These are phyloP conservation scores for Lasiosphaeria ovina DNA, from an alignment of 495 filamentous ascomycete genomes.

Conservation along the genomic window DNA sequence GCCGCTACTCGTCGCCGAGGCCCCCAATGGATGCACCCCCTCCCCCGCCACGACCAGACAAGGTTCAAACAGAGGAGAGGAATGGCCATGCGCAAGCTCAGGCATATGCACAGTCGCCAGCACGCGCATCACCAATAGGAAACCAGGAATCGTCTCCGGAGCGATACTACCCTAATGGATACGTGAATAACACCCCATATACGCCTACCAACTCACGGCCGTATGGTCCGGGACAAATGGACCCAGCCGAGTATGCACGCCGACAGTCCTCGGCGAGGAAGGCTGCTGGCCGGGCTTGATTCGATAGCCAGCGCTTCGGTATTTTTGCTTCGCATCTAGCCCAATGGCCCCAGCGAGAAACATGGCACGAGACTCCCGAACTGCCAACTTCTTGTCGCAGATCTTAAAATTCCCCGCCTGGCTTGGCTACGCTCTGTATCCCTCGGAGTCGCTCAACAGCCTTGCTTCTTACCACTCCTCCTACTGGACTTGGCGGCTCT, in stretches of 20 bases:
- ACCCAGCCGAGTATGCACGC: slow-evolving; percentile 20
- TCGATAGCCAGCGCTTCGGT: background rate
- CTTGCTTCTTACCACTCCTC: background rate
- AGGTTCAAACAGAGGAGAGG: slow-evolving; percentile 25
- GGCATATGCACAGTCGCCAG: slow-evolving; percentile 13
- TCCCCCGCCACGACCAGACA: slow-evolving; percentile 31
- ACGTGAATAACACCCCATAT: slow-evolving; percentile 19
- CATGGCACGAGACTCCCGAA: no score
- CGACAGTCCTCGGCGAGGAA: slow-evolving; percentile 16
- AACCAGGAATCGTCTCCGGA: slow-evolving; percentile 14
- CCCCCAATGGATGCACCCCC: slow-evolving; percentile 19
- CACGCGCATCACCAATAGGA: slow-evolving; percentile 3
- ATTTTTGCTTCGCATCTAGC: no score
- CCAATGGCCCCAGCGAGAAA: no score
- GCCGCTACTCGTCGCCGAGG: slow-evolving; percentile 16
- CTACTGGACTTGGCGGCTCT: background rate
- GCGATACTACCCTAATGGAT: slow-evolving; percentile 17
- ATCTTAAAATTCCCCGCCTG: background rate
- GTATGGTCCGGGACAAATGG: slow-evolving; percentile 6
- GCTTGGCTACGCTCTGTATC: background rate
- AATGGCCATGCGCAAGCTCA: background rate
- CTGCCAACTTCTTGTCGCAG: background rate
- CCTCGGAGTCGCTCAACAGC: background rate
- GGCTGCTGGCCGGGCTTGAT: slow-evolving; percentile 13
- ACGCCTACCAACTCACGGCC: slow-evolving; percentile 9